These are phyloP conservation scores for Oryza rufipogon DNA, from an alignment of 176 grass and related monocot genomes.

Conservation along the genomic window DNA sequence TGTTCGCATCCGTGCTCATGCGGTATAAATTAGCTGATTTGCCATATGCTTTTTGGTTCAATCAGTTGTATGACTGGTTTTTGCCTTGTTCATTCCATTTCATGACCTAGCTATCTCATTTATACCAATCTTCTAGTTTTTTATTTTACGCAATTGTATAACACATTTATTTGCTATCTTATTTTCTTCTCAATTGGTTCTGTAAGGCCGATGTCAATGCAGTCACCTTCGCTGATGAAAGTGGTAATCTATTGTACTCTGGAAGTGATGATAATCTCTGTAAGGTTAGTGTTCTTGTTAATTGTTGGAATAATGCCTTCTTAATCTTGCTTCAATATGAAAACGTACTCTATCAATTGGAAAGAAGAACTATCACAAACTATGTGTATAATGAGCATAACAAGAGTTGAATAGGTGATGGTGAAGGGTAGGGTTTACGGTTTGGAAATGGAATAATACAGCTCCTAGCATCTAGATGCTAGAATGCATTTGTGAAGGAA, in stretches of 20 bases:
- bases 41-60: slow-evolving; percentile 10
- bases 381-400: slow-evolving; percentile 16
- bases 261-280: slow-evolving; percentile 91
- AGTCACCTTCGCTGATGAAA: slow-evolving; percentile 89
- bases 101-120: not conserved
- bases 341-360: not conserved
- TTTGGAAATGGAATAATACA: slow-evolving; percentile 24
- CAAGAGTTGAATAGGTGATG: slow-evolving; percentile 24
- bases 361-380: slow-evolving; percentile 26
- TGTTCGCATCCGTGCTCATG: slow-evolving; percentile 61
- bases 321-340: slow-evolving; percentile 32
- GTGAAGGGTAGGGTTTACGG: not conserved
- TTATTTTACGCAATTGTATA: not conserved
- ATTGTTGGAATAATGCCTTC: not conserved
- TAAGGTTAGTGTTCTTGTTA: slow-evolving; percentile 63
- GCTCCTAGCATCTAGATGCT: slow-evolving; percentile 15
- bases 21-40: slow-evolving; percentile 44
- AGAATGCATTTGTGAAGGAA: slow-evolving; percentile 19
- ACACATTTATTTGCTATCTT: slow-evolving; percentile 8
- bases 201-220: slow-evolving; percentile 83
- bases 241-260: slow-evolving; percentile 85
- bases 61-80: not conserved
- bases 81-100: not conserved
- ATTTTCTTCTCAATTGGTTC: slow-evolving; percentile 31
- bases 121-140: not conserved